Evolutionary conservation across 2,329 filamentous ascomycete genomes (phyloP).

Genomic region (Fusarium xylarioides): DNA sequence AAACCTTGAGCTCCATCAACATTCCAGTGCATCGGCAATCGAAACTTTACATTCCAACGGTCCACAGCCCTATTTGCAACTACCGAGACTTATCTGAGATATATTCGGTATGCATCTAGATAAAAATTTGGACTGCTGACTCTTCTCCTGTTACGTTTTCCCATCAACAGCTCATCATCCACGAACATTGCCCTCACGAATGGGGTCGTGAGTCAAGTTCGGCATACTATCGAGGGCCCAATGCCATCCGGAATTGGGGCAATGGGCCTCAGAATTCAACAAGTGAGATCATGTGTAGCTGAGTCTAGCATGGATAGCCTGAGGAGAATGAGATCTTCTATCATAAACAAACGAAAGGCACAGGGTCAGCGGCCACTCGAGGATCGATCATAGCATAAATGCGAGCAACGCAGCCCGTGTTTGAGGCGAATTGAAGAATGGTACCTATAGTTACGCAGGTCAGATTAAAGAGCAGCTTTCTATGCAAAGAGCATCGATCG

Average conservation of each 20-base stretch:
- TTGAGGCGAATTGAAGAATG: neutral
- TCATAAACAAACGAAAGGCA: neutral
- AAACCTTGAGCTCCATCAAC: slow-evolving; percentile 17
- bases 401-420: neutral
- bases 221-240: neutral
- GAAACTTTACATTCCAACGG: slow-evolving; percentile 19
- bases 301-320: fast-evolving
- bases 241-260: too few species aligned
- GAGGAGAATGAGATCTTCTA: neutral
- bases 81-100: neutral
- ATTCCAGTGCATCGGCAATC: slow-evolving; percentile 25
- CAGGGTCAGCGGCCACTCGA: too few species aligned
- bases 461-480: neutral
- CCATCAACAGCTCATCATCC: neutral
- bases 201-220: neutral
- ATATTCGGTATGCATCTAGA: too few species aligned
- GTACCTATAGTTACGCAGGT: neutral
- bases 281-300: neutral
- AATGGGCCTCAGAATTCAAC: neutral
- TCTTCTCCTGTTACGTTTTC: too few species aligned
- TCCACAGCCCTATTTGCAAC: slow-evolving; percentile 5
- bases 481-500: neutral
- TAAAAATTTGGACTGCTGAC: neutral
- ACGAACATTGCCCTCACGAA: neutral
- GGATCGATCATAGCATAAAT: too few species aligned